phyloP scores from a whole-genome alignment of 495 filamentous ascomycete species.

The Pyrenula massariospora region DNA sequence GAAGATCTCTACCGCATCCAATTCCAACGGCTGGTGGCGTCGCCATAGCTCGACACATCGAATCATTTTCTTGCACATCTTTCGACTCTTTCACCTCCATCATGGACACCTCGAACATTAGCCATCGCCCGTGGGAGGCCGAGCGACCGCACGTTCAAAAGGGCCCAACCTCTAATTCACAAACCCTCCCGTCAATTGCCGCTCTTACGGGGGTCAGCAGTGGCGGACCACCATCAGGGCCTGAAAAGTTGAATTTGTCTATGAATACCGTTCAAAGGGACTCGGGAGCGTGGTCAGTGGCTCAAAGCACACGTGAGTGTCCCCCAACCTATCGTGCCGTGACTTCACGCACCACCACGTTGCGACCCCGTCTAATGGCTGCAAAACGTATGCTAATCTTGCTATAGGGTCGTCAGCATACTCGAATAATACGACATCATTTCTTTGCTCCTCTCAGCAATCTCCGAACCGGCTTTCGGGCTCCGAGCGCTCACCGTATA shows the following conservation, averaged over 20 bases:
- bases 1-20: background rate
- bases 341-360: background rate
- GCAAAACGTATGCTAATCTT: constrained; percentile 13
- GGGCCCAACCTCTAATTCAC: constrained; percentile 17
- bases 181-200: constrained; percentile 36
- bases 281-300: constrained; percentile 40
- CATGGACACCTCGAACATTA: constrained; percentile 27
- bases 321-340: background rate
- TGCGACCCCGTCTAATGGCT: background rate
- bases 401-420: constrained; percentile 41
- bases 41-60: background rate
- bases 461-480: constrained; percentile 34
- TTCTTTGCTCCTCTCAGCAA: constrained; percentile 36
- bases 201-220: constrained; percentile 34
- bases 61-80: background rate
- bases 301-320: constrained; percentile 35
- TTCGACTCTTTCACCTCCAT: background rate
- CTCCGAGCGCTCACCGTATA: constrained; percentile 34
- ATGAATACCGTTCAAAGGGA: constrained; percentile 37
- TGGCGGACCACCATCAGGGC: constrained; percentile 20
- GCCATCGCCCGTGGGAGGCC: constrained; percentile 31
- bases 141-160: constrained; percentile 23
- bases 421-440: constrained; percentile 36
- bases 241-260: constrained; percentile 32
- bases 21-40: background rate